Base-by-base conservation (phyloP, 176 grass and related monocot species). In the Carex scoparia region DNA sequence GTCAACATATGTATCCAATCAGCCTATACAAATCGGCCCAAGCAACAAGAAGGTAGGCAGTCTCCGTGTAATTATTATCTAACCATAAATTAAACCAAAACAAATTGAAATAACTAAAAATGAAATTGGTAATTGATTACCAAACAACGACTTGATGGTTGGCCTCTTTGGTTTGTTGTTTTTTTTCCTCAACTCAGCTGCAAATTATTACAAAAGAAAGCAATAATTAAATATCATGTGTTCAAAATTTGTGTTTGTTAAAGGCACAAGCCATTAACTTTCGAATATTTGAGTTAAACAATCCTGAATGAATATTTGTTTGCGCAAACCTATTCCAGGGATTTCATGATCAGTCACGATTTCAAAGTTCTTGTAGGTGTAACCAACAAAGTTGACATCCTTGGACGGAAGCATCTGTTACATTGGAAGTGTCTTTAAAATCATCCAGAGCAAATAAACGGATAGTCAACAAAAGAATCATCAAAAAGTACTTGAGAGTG, bases 341-440 rank as follows among this genome's bases (percentile, higher is more conserved):
- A 95, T 93, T 85, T 99, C 90, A 80, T 95, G 86, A 49, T 99
- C 93, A 83, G 92, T 98, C 35, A 99, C 91, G 87, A 99, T 99
- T 91, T 99, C 97, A 19, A 99, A 99, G 84, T 99, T 99, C 60
- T 99, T 99, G 84, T 99, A 99, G 1, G 97, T 99, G 77, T 99
- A 99, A 76, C 97, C 97, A 89, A 95, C 97, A 82, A 99, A 99
- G 64, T 99, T 99, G 37, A 87, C 90, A 86, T 99, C 97, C 81
- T 99, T 99, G 15, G 97, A 96, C n/a, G 93, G 90, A 89, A 99
- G 97, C 97, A 99, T 99, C 97, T 99, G 93, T 64, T 19, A 48
- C 72, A 66, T 71, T 65, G 57, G 81, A 84, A 38, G 35, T 4
- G 35, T 65, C 14, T 79, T 77, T 53, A 81, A 51, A 51, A 84